phyloP scores from a whole-genome alignment of 169 alveolate species.

The Plasmodium billcollinsi region DNA sequence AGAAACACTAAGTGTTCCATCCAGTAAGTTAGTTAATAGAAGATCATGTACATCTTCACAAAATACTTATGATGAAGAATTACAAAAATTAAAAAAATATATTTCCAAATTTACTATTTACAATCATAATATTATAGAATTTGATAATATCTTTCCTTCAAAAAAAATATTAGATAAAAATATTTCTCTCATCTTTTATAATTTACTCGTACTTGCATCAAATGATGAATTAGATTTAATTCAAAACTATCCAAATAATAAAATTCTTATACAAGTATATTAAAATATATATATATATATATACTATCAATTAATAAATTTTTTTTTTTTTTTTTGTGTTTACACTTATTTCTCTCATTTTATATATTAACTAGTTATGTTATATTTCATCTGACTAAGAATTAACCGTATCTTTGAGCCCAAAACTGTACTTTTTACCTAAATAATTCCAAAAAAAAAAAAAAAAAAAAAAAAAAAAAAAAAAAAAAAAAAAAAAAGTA shows the following conservation, averaged over 20 bases:
- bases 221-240: slow-evolving; percentile 60
- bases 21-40: slow-evolving; percentile 55
- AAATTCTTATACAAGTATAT: slow-evolving; percentile 42
- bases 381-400: slow-evolving; percentile 18
- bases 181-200: slow-evolving; percentile 51
- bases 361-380: slow-evolving; percentile 10
- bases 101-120: slow-evolving; percentile 37
- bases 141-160: slow-evolving; percentile 49
- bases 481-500: slow-evolving; percentile 5
- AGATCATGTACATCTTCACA: slow-evolving; percentile 55
- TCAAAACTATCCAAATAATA: slow-evolving; percentile 53
- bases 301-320: neutral
- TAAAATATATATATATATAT: neutral
- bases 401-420: slow-evolving; percentile 15
- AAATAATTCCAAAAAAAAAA: neutral
- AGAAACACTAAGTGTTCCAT: slow-evolving; percentile 72
- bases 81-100: slow-evolving; percentile 51
- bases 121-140: slow-evolving; percentile 18
- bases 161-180: slow-evolving; percentile 36
- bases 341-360: neutral
- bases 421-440: slow-evolving; percentile 17
- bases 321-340: neutral
- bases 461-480: slow-evolving; percentile 3
- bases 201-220: slow-evolving; percentile 66
- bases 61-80: slow-evolving; percentile 60